phyloP scores from a whole-genome alignment of 371 early-diverging fungal species.

The Syncephalastrum monosporum region DNA sequence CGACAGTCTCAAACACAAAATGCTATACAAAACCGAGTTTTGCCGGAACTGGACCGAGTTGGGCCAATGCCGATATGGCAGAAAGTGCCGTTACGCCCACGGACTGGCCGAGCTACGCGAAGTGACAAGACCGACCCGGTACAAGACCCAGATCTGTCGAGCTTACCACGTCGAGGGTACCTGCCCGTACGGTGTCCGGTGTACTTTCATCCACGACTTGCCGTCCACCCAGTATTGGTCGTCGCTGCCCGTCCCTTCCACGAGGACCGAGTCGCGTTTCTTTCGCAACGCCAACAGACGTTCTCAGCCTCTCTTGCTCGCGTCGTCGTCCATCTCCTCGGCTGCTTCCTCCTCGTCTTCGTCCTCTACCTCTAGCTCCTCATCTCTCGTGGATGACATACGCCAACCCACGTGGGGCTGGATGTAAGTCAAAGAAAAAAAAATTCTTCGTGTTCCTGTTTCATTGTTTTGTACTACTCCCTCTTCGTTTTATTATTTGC shows the following conservation, averaged over 20 bases:
- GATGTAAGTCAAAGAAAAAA: no score
- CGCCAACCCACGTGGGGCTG: no score
- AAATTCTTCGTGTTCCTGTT: no score
- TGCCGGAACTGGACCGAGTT: slow-evolving; percentile 90
- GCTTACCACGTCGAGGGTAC: slow-evolving; percentile 88
- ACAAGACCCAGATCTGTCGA: slow-evolving; percentile 91
- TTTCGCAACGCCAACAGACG: slow-evolving; percentile 9
- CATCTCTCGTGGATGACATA: no score
- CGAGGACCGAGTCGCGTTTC: slow-evolving; percentile 19
- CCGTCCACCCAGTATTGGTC: slow-evolving; percentile 7
- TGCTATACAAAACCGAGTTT: slow-evolving; percentile 95
- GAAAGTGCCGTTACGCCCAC: slow-evolving; percentile 97
- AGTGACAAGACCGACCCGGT: slow-evolving; percentile 89
- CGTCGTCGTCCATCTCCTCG: slow-evolving; percentile 1
- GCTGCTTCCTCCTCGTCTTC: not conserved
- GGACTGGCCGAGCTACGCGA: slow-evolving; percentile 76
- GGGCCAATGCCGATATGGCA: slow-evolving; percentile 89
- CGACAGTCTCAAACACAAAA: slow-evolving; percentile 49
- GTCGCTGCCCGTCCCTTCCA: slow-evolving; percentile 11
- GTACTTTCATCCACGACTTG: slow-evolving; percentile 90
- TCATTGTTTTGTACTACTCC: no score
- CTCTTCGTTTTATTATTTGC: no score
- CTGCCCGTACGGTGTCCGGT: slow-evolving; percentile 93
- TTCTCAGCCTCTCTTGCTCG: not conserved
- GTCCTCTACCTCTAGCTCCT: not conserved